Conservation (phyloP, 768 basidiomycete genomes). For the Leccinum variicolor region DNA sequence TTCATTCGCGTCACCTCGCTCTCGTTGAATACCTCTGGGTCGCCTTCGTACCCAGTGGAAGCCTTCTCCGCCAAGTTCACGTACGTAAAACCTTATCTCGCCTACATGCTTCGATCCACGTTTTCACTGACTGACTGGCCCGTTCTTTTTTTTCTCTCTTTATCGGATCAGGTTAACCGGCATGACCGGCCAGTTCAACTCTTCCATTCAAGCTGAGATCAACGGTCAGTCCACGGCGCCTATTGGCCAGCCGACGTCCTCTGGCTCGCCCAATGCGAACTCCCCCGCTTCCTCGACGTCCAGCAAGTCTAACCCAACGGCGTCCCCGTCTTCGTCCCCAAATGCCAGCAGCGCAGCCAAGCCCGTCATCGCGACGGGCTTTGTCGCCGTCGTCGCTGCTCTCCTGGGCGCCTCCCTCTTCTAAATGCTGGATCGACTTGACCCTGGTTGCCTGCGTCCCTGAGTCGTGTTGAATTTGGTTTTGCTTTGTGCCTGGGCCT, state of each 20-base stretch:
- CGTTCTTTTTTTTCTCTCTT: neutral
- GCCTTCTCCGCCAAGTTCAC: slow-evolving; percentile 80
- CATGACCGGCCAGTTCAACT: slow-evolving; percentile 72
- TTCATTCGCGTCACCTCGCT: slow-evolving; percentile 77
- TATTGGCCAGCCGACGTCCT: slow-evolving; percentile 38
- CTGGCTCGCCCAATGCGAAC: slow-evolving; percentile 9
- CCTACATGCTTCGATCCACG: neutral
- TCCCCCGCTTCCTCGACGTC: neutral
- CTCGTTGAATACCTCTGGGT: slow-evolving; percentile 45
- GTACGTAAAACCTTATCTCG: slow-evolving; percentile 41
- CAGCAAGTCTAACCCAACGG: neutral
- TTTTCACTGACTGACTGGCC: neutral
- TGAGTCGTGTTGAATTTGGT: neutral
- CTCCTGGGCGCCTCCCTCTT: slow-evolving; percentile 23
- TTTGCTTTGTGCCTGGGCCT: neutral
- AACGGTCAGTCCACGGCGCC: slow-evolving; percentile 58
- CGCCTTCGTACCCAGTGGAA: slow-evolving; percentile 54
- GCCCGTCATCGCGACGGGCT: slow-evolving; percentile 20
- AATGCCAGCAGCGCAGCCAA: slow-evolving; percentile 21
- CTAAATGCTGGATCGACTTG: slow-evolving; percentile 4
- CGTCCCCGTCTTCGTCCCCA: neutral
- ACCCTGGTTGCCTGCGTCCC: neutral
- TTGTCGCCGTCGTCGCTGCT: slow-evolving; percentile 19
- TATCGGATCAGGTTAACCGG: slow-evolving; percentile 46
- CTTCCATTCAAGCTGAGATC: slow-evolving; percentile 53